A percentile compares a stretch with the other conserved stretches of the same genome.
phyloP scores from a whole-genome alignment of 257 asterid genomes.

The Solanum infundibuliforme region DNA sequence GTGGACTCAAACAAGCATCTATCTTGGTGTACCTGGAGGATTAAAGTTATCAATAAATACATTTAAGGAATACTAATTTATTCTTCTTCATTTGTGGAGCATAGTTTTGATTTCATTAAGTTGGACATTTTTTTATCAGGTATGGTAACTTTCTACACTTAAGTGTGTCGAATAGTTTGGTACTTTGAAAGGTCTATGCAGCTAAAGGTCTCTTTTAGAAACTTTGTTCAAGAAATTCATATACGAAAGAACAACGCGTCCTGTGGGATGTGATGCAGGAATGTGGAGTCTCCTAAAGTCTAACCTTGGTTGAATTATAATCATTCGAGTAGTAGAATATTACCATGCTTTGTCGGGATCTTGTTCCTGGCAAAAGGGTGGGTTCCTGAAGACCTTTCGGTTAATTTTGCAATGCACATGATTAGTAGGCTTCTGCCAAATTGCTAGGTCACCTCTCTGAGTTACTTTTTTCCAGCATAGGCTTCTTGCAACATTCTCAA shows the following conservation, averaged over 20 bases:
- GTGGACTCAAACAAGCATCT: constrained; percentile 75
- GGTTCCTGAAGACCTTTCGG: constrained; percentile 55
- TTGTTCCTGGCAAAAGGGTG: constrained; percentile 51
- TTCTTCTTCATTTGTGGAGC: not conserved
- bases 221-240: not conserved
- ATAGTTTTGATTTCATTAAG: not conserved
- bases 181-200: not conserved
- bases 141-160: not conserved
- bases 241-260: not conserved
- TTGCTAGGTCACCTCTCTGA: constrained; percentile 63
- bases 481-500: constrained; percentile 61
- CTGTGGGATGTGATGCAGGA: not conserved
- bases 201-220: not conserved
- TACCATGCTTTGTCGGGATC: constrained; percentile 86
- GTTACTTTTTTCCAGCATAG: constrained; percentile 82
- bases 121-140: not conserved
- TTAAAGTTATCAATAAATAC: too few species aligned
- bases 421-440: constrained; percentile 84
- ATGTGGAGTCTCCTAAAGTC: not conserved
- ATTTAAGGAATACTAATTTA: not conserved
- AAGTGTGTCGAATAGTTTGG: not conserved
- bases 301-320: not conserved
- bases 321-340: not conserved
- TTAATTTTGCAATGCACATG: constrained; percentile 60
- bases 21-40: constrained; percentile 69